Evolutionary conservation across 2,329 filamentous ascomycete species (phyloP).

Genomic region (Aspergillus quadrilineatus): DNA sequence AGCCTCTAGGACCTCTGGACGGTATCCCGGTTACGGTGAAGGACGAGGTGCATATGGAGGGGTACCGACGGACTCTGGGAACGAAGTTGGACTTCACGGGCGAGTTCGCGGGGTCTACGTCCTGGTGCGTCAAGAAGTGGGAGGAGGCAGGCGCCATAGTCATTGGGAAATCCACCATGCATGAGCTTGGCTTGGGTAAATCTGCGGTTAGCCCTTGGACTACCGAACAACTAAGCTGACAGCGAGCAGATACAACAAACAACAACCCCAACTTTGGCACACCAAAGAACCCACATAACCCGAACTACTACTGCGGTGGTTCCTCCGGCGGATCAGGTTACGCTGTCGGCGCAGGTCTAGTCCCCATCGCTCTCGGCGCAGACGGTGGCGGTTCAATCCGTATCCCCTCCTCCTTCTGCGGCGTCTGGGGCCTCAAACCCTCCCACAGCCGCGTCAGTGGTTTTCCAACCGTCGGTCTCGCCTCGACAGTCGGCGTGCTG

Average conservation of each 20-base stretch:
- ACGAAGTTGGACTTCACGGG: constrained; percentile 59
- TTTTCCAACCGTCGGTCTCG: constrained; percentile 59
- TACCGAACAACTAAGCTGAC: neutral
- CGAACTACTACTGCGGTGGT: constrained; percentile 74
- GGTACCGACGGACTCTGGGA: constrained; percentile 67
- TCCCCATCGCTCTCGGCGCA: constrained; percentile 70
- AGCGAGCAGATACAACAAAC: constrained; percentile 67
- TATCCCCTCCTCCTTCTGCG: constrained; percentile 73
- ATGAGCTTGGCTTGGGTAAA: constrained; percentile 70
- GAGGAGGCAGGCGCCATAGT: constrained; percentile 73
- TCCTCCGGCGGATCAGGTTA: constrained; percentile 77
- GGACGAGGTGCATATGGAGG: constrained; percentile 72
- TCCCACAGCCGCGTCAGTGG: constrained; percentile 67
- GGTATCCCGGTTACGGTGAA: constrained; percentile 82
- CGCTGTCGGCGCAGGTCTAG: constrained; percentile 65
- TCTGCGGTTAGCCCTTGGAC: constrained; percentile 3
- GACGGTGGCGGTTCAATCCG: constrained; percentile 76
- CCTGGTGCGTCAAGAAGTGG: constrained; percentile 70
- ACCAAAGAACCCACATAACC: constrained; percentile 74
- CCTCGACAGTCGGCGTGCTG: constrained; percentile 63
- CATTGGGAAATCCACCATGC: constrained; percentile 76
- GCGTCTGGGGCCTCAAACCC: constrained; percentile 78
- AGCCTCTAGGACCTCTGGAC: constrained; percentile 68
- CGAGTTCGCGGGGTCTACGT: constrained; percentile 52
- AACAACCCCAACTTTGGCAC: constrained; percentile 76